Base-by-base conservation (phyloP, 2,329 filamentous ascomycete species). In the Aspergillus ruber region DNA sequence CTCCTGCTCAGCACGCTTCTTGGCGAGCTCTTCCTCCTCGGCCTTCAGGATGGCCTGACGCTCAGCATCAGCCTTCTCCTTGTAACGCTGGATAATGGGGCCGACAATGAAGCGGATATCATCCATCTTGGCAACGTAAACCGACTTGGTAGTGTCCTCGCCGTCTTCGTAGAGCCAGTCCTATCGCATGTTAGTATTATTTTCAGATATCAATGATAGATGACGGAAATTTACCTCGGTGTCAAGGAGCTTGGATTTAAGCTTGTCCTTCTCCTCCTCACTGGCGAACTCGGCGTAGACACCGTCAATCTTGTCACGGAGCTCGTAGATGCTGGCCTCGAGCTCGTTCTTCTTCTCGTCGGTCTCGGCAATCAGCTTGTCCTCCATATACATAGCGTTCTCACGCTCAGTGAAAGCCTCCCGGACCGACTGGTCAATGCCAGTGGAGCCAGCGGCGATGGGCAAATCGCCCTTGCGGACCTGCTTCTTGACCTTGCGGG, bases 281-380 rank as follows among this genome's bases (percentile, higher is more conserved):
- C 76, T 93, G 53, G 88, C 85, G 56, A 95, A 90, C 43, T 95
- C 88, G 56, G 89, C 76, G 69, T 94, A 96, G 59, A 89, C 81
- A 62, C 94, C 90, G 58, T 96, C 89, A 45, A 97, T 82, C 83
- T 96, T 96, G 74, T 89, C 89, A 61, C 91, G 87, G 67, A 95
- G 81, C 64, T 97, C 90, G 74, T 98, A 98, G 74, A 97, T 96
- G 74, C 86, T 95, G 20, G 88, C 84, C 79, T 98, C 93, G 46
- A 98, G 87, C 75, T 97, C 91, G 77, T 98, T 98, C 88, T 97
- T 98, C 83, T 95, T 95, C 78, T 97, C 90, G 69, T 97, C 93
- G 33, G 93, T 98, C 70, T 97, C 93, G 60, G 88, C 88, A 48
- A 98, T 90, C 49, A 97, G 85, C 81, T 97, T 98, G 76, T 98